Base-by-base conservation (phyloP, 768 basidiomycete genomes). In the Lactarius vividus region DNA sequence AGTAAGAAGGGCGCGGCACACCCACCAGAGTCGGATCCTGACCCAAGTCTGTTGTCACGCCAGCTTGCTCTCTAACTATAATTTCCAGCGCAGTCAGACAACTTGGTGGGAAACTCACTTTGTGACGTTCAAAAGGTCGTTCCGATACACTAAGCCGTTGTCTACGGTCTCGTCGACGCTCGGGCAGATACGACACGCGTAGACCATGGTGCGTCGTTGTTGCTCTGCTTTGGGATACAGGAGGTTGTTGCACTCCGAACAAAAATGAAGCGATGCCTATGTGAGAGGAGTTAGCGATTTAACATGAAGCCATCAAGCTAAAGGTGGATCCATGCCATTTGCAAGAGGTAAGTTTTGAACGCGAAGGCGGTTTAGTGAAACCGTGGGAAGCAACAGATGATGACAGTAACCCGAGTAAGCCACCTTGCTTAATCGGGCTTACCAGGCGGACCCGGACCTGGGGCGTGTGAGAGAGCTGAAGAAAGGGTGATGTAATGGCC, bases 181-280 rank as follows among this genome's bases (percentile, higher is more conserved):
- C n/a, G 69, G 60, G 76, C 96, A 98, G 73, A 96, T 97, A 58
- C 94, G 84, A 75, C 96, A 98, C 2, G 89, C 89, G 71, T 95
- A 96, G 52, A 95, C 85, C 84, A 98, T 89, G 62, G 89, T 85
- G 55, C 89, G 84, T 56, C 94, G 88, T 67, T 88, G 83, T 63
- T 86, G 86, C 77, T 97, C 96, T 52, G 92, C 95, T 79, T 95
- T 88, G 26, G 94, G 94, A 75, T 96, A 96, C 60, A 97, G 82
- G 33, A 97, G 83, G 74, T 97, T 96, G 79, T 96, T 95, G 82
- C 94, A 96, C 81, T 96, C 94, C 44, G 87, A 88, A 73, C 94
- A 96, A 77, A 96, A 96, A 71, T 92, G 87, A 33, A 96, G 85
- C 2, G 91, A 91, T 13, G 92, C 88, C 91, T 93, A 61, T 9